These are phyloP conservation scores for Cyberlindnera suaveolens DNA, from an alignment of 805 yeast species.

Conservation along the genomic window DNA sequence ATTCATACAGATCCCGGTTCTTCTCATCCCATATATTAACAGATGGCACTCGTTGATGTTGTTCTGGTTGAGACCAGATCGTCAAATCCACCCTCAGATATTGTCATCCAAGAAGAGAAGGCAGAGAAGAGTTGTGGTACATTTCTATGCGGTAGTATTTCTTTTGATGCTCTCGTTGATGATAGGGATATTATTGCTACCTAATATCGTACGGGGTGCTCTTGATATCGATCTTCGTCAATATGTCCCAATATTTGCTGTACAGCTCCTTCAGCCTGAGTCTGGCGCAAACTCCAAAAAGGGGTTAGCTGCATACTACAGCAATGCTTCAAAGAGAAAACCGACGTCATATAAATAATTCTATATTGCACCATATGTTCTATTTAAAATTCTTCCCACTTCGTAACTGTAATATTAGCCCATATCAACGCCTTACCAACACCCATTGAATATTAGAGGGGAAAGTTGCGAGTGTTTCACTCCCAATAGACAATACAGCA, in stretches of 20 bases:
- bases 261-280: slow-evolving; percentile 38
- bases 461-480: no score
- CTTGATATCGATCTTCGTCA: slow-evolving; percentile 34
- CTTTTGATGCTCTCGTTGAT: slow-evolving; percentile 25
- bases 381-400: no score
- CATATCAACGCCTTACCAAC: no score
- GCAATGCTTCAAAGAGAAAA: slow-evolving; percentile 7
- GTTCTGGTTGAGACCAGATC: slow-evolving; percentile 51
- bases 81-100: slow-evolving; percentile 42
- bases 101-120: slow-evolving; percentile 38
- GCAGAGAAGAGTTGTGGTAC: slow-evolving; percentile 31
- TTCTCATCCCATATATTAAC: slow-evolving; percentile 51
- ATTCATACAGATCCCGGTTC: slow-evolving; percentile 44
- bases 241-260: slow-evolving; percentile 32
- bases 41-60: slow-evolving; percentile 53
- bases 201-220: slow-evolving; percentile 30
- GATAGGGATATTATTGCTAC: slow-evolving; percentile 32
- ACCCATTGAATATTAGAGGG: no score
- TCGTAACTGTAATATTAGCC: no score
- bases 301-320: slow-evolving; percentile 16
- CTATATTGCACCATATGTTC: not conserved
- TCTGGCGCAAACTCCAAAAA: slow-evolving; percentile 16
- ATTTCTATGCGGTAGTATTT: slow-evolving; percentile 31
- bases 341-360: not conserved
- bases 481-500: no score